A percentile compares a stretch with the other conserved stretches of the same genome.
phyloP scores from a whole-genome alignment of 352 stramenopile species.

The Globisporangium cederbergense region DNA sequence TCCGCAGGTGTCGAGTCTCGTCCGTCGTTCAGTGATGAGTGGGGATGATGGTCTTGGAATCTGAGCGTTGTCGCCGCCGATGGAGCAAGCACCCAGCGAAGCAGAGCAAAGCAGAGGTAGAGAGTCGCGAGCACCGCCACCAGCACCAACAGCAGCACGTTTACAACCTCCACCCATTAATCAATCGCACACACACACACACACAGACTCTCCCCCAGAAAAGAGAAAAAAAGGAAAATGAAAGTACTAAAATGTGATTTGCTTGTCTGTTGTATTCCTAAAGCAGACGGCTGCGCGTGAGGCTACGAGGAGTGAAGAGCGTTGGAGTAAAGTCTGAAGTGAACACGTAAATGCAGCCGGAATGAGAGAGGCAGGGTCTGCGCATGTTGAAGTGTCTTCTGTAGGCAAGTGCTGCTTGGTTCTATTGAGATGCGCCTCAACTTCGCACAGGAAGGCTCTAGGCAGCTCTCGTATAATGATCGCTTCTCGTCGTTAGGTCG shows the following conservation, averaged over 20 bases:
- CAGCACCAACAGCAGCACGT: background rate
- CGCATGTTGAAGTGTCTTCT: too few species aligned
- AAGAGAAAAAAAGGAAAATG: constrained; percentile 7
- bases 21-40: background rate
- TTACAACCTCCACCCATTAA: background rate
- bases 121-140: background rate
- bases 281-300: background rate
- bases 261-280: background rate
- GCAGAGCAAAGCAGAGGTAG: background rate
- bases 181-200: background rate
- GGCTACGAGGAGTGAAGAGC: background rate
- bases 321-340: too few species aligned
- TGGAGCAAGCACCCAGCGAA: constrained; percentile 2
- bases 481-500: too few species aligned
- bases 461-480: too few species aligned
- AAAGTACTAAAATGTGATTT: constrained; percentile 10
- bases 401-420: too few species aligned
- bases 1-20: constrained; percentile 1
- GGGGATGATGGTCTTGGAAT: background rate
- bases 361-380: too few species aligned
- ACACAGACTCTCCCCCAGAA: background rate
- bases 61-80: background rate
- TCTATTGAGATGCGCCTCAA: too few species aligned
- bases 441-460: too few species aligned
- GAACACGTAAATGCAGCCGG: too few species aligned